A percentile compares a stretch with the other conserved stretches of the same genome.
Evolutionary conservation across 108 stramenopile genomes (phyloP).

Genomic region (Hondaea fermentalgiana): DNA sequence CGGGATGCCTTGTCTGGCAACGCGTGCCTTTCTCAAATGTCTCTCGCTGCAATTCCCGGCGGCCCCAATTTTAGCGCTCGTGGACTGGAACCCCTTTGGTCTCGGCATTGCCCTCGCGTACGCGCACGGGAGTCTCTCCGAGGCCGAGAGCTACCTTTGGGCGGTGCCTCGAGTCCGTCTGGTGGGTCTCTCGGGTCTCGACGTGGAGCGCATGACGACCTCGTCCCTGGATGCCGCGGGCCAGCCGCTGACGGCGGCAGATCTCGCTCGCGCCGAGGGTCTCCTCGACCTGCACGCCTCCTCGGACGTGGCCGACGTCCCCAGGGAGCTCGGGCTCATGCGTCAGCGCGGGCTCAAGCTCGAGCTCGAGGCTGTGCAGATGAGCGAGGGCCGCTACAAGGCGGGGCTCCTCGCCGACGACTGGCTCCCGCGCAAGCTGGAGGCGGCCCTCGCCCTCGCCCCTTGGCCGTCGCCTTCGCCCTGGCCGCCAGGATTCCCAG

Average conservation of each 20-base stretch:
- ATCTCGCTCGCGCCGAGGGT: neutral
- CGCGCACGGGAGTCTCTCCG: neutral
- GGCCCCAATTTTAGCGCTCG: neutral
- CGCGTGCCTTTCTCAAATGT: neutral
- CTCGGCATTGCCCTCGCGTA: neutral
- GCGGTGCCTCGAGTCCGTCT: neutral
- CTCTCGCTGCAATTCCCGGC: neutral
- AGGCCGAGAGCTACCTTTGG: neutral
- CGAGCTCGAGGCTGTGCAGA: neutral
- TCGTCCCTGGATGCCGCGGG: neutral
- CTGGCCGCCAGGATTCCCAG: too few species aligned
- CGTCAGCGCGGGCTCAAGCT: neutral
- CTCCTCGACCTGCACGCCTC: neutral
- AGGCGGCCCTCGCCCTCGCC: neutral
- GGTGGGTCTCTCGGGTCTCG: neutral
- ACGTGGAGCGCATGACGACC: neutral
- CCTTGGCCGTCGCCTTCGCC: too few species aligned
- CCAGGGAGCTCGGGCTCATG: neutral
- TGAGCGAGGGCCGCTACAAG: neutral
- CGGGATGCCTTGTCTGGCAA: neutral
- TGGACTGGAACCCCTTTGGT: constrained; percentile 1
- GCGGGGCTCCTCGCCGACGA: neutral
- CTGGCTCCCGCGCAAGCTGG: neutral
- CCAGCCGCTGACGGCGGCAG: neutral
- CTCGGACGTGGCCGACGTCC: neutral